Evolutionary conservation across 2,329 filamentous ascomycete genomes (phyloP).

Genomic region (Trichoderma sp.): DNA sequence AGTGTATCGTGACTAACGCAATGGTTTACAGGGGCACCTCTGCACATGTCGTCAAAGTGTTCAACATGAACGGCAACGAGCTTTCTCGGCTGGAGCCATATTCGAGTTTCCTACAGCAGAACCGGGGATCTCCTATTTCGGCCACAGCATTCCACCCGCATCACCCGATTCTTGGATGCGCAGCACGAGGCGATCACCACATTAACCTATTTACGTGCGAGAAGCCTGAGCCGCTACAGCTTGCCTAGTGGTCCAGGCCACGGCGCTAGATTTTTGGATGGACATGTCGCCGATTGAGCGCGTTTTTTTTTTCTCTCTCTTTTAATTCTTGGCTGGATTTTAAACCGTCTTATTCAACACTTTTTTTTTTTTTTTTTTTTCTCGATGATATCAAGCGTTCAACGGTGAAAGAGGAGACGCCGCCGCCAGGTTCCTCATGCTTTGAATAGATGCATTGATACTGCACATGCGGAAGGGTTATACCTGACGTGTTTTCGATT

Average conservation of each 20-base stretch:
- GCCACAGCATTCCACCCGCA: constrained; percentile 95
- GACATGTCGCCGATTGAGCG: not conserved
- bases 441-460: constrained; percentile 20
- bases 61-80: constrained; percentile 78
- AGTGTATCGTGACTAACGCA: not conserved
- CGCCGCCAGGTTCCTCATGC: constrained; percentile 6
- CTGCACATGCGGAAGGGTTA: not conserved
- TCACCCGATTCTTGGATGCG: constrained; percentile 83
- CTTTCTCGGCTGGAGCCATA: constrained; percentile 87
- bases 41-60: constrained; percentile 82
- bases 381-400: constrained; percentile 8
- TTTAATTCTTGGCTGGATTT: not conserved
- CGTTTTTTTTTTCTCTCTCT: not conserved
- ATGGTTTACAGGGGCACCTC: constrained; percentile 70
- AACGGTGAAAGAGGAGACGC: not conserved
- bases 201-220: constrained; percentile 83
- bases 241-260: constrained; percentile 3
- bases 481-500: not conserved
- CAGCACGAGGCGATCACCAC: constrained; percentile 81
- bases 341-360: not conserved
- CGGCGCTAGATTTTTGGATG: not conserved
- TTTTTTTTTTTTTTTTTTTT: not conserved
- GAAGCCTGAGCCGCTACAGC: constrained; percentile 38
- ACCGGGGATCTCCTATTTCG: constrained; percentile 76
- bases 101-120: constrained; percentile 80